Conservation (phyloP, 495 filamentous ascomycete species). For the Xylaria castorea region DNA sequence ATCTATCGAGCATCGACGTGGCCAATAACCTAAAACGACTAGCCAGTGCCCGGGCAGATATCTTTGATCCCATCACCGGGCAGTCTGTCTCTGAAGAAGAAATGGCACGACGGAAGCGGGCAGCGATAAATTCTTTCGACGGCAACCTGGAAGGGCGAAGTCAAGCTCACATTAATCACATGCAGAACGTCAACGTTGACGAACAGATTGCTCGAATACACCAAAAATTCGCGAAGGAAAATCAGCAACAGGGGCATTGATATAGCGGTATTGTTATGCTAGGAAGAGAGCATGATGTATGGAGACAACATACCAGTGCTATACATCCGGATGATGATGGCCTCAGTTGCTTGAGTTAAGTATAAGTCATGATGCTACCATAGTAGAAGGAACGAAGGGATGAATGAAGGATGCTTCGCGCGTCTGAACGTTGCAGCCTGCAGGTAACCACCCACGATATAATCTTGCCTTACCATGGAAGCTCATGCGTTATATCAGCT, state of each 20-base stretch:
- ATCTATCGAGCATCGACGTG: conserved; percentile 84
- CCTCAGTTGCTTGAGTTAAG: background rate
- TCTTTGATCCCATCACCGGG: conserved; percentile 82
- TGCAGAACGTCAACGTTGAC: conserved; percentile 70
- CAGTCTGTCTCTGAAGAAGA: conserved; percentile 75
- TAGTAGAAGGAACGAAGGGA: background rate
- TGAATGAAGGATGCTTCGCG: background rate
- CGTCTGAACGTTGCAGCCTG: conserved; percentile 7
- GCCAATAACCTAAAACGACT: conserved; percentile 96
- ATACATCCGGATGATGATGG: too few species aligned
- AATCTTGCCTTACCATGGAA: conserved; percentile 24
- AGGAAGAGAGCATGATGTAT: background rate
- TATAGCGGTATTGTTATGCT: too few species aligned
- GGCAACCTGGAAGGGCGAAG: conserved; percentile 64
- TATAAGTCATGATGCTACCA: background rate
- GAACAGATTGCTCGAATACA: conserved; percentile 75
- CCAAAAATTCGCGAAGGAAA: conserved; percentile 63
- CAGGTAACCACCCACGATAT: conserved; percentile 29
- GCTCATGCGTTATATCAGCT: conserved; percentile 28
- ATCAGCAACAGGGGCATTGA: conserved; percentile 39
- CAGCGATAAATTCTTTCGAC: conserved; percentile 70
- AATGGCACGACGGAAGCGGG: conserved; percentile 75
- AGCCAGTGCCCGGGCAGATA: conserved; percentile 86
- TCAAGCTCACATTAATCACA: conserved; percentile 59
- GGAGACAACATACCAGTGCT: background rate